Conservation (phyloP, 331 rosid genomes). For the Cydonia oblonga region DNA sequence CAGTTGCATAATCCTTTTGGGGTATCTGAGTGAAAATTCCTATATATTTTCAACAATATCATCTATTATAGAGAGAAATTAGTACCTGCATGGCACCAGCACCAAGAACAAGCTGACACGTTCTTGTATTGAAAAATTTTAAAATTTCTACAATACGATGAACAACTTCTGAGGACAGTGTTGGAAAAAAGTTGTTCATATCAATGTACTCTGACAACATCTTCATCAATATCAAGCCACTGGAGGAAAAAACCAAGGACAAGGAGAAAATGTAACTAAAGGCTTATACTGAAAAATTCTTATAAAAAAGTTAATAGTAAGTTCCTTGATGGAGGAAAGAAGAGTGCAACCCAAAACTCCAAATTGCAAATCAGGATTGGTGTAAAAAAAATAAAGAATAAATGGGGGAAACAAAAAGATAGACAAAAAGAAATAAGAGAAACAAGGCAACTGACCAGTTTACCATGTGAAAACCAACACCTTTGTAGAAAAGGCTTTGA, state of each 20-base stretch:
- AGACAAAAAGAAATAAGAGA: too few species aligned
- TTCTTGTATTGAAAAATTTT: conserved; percentile 92
- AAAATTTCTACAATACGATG: conserved; percentile 84
- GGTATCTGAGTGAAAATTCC: neutral
- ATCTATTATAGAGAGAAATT: neutral
- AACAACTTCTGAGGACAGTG: conserved; percentile 84
- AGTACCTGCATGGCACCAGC: conserved; percentile 99
- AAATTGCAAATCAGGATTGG: neutral
- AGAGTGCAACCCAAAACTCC: neutral
- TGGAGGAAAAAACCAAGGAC: conserved; percentile 22
- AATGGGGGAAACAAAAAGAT: neutral
- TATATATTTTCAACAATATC: neutral
- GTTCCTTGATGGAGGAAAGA: neutral
- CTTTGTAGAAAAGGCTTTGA: conserved; percentile 56
- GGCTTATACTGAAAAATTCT: neutral
- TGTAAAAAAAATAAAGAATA: neutral
- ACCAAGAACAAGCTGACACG: conserved; percentile 98
- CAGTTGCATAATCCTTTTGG: neutral
- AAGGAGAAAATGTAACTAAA: conserved; percentile 4
- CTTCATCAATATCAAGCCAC: conserved; percentile 95
- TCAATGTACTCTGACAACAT: conserved; percentile 93
- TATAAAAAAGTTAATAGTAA: neutral
- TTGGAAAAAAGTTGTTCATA: conserved; percentile 69
- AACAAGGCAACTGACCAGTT: conserved; percentile 82
- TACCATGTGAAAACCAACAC: conserved; percentile 91